phyloP scores from a whole-genome alignment of 768 basidiomycete species.

The Chiua virens region DNA sequence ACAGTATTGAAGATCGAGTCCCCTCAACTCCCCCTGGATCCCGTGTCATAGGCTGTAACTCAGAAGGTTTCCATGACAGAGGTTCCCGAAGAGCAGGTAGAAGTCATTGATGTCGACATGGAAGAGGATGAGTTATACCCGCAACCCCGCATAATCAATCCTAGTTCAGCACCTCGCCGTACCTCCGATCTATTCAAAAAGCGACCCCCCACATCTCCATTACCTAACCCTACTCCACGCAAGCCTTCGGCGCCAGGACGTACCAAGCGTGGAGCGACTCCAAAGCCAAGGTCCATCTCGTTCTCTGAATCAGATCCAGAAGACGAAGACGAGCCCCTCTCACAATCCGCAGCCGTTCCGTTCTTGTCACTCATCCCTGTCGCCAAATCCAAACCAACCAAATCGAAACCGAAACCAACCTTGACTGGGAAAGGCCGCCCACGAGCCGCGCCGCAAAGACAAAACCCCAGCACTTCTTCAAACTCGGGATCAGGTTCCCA shows the following conservation, averaged over 20 bases:
- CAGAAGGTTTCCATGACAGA: neutral
- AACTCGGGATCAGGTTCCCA: constrained; percentile 15
- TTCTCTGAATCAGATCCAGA: constrained; percentile 22
- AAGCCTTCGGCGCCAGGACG: constrained; percentile 60
- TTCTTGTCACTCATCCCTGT: constrained; percentile 27
- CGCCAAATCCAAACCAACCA: constrained; percentile 8
- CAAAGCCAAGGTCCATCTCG: constrained; percentile 22
- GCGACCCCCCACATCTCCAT: constrained; percentile 64
- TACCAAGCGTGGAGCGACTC: constrained; percentile 34
- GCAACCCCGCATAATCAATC: constrained; percentile 5
- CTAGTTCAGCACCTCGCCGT: constrained; percentile 11
- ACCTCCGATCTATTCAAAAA: constrained; percentile 49
- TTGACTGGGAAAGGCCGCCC: constrained; percentile 20
- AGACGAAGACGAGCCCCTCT: constrained; percentile 21
- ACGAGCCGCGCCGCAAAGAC: constrained; percentile 1
- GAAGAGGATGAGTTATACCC: constrained; percentile 16
- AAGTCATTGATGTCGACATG: constrained; percentile 42
- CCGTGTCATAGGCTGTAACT: constrained; percentile 11
- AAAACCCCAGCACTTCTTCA: constrained; percentile 1
- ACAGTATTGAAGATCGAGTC: constrained; percentile 45
- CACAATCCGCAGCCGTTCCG: constrained; percentile 12
- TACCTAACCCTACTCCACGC: constrained; percentile 52
- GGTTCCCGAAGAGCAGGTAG: constrained; percentile 14
- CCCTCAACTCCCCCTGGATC: constrained; percentile 53
- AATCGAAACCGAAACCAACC: constrained; percentile 14